Evolutionary conservation across 345 rosid genomes (phyloP).

Genomic region (Ricinus communis): DNA sequence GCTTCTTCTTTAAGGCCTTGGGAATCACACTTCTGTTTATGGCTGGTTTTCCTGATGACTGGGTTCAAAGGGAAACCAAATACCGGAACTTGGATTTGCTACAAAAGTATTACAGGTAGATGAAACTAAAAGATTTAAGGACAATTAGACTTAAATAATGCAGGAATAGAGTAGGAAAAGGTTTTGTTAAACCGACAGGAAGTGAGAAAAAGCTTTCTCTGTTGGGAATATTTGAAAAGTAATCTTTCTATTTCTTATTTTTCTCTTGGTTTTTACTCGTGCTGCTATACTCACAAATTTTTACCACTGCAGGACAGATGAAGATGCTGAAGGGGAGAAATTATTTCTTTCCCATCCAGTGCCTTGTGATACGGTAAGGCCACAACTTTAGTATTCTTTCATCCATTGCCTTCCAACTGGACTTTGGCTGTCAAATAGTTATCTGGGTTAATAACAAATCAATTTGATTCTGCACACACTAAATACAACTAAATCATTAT

Average conservation of each 20-base stretch:
- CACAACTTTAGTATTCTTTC: background rate
- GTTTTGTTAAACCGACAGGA: background rate
- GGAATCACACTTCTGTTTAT: constrained; percentile 60
- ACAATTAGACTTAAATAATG: background rate
- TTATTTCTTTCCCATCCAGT: constrained; percentile 37
- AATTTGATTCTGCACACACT: too few relatives aligned
- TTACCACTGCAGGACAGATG: constrained; percentile 44
- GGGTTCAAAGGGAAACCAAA: constrained; percentile 55
- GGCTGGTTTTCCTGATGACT: constrained; percentile 57
- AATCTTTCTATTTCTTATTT: background rate
- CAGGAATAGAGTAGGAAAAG: background rate
- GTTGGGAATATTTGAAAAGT: background rate
- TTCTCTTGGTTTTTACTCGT: background rate
- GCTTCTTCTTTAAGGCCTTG: constrained; percentile 68
- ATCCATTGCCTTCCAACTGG: background rate
- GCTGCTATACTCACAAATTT: constrained; percentile 1
- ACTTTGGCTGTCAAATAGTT: too few relatives aligned
- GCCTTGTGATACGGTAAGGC: constrained; percentile 34
- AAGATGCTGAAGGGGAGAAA: constrained; percentile 49
- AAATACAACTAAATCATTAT: too few relatives aligned
- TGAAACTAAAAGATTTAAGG: background rate
- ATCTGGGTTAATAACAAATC: too few relatives aligned
- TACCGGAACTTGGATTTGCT: constrained; percentile 47
- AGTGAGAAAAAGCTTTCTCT: background rate
- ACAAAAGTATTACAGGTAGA: constrained; percentile 57